Evolutionary conservation across 2,329 filamentous ascomycete genomes (phyloP).

Genomic region (Diatrype stigma): DNA sequence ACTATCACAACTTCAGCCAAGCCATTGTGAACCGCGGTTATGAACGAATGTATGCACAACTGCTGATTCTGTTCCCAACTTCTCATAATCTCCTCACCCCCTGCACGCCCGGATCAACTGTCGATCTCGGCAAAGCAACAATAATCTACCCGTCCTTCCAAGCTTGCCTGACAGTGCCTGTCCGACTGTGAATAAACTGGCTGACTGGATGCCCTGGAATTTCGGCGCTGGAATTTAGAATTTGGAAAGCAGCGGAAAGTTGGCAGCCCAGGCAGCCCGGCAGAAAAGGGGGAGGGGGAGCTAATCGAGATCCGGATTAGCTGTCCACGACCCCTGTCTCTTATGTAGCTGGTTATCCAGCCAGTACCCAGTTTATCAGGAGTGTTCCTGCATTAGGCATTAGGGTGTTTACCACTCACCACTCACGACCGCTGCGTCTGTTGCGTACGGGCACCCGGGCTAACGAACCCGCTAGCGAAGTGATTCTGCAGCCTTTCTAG

Average conservation of each 20-base stretch:
- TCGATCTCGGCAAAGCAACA: slow-evolving; percentile 2
- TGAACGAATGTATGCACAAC: not conserved
- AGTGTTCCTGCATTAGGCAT: slow-evolving; percentile 17
- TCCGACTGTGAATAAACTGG: not conserved
- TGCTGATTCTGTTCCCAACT: not conserved
- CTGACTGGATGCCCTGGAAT: too few species aligned
- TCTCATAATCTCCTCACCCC: not conserved
- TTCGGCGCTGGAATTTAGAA: too few species aligned
- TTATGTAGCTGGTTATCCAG: too few species aligned
- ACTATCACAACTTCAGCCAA: too few species aligned
- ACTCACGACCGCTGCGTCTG: too few species aligned
- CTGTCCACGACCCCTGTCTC: slow-evolving; percentile 3
- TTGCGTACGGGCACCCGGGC: too few species aligned
- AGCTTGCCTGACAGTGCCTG: not conserved
- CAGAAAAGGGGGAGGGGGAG: slow-evolving; percentile 9
- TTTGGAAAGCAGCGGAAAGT: too few species aligned
- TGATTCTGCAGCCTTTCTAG: too few species aligned
- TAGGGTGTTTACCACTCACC: not conserved
- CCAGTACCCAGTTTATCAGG: too few species aligned
- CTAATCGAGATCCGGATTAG: slow-evolving; percentile 11
- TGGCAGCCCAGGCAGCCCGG: not conserved
- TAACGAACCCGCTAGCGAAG: too few species aligned
- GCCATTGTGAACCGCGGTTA: too few species aligned
- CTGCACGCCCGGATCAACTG: not conserved
- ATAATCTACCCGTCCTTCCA: not conserved